phyloP scores from a whole-genome alignment of 257 asterid species.

The Nicotiana undulata region DNA sequence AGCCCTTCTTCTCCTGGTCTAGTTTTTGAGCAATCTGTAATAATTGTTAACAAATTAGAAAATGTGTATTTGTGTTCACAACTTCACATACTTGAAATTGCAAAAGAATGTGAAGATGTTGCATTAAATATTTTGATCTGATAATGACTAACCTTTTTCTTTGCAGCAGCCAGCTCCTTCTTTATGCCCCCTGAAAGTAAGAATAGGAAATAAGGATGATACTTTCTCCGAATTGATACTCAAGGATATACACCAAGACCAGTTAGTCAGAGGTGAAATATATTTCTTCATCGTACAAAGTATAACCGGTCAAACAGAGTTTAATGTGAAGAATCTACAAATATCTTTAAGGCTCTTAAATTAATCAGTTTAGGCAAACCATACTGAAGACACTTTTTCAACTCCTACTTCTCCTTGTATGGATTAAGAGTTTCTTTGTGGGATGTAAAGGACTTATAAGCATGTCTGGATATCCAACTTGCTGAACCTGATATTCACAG shows the following conservation, averaged over 20 bases:
- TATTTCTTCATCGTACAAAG: background rate
- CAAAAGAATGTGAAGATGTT: background rate
- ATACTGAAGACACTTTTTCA: background rate
- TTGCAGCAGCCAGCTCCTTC: slow-evolving; percentile 61
- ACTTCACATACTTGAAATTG: background rate
- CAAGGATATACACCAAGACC: background rate
- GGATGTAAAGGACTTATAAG: background rate
- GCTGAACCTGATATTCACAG: background rate
- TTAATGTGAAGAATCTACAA: background rate
- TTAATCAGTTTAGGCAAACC: background rate
- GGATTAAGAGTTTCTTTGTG: background rate
- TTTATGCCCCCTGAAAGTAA: slow-evolving; percentile 49
- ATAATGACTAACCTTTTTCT: slow-evolving; percentile 49
- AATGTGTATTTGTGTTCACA: background rate
- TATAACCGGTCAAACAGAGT: background rate
- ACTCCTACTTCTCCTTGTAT: background rate
- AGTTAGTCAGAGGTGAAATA: background rate
- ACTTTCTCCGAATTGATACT: background rate
- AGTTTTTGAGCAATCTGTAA: slow-evolving; percentile 60
- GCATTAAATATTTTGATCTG: slow-evolving; percentile 10
- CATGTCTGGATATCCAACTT: background rate
- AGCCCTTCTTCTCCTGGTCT: slow-evolving; percentile 50
- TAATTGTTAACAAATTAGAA: background rate
- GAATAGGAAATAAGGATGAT: background rate
- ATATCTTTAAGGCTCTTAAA: background rate